Evolutionary conservation across 805 yeast genomes (phyloP), one percentile per base, ranked within the genome.

Genomic region (Phaffomyces thermotolerans): DNA sequence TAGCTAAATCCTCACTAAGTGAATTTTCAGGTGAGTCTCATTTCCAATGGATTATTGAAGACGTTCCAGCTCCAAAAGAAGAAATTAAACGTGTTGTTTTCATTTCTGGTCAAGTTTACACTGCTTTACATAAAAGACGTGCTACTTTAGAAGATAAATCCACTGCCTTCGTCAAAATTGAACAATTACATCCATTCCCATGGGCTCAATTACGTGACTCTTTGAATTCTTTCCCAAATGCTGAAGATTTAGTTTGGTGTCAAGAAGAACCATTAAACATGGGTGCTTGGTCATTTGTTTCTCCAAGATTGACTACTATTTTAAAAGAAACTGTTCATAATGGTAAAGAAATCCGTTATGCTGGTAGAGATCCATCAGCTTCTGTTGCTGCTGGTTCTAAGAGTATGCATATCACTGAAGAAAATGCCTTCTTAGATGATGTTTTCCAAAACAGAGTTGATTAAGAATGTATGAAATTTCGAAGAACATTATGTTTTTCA

Each of bases 191-290:
- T 64, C 99, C 99, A 67, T 93, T 93, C 97, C 99, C 99, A 68
- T 93, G 73, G 70, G 90, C 93, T 44, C 96, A 87, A 72, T 69
- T 93, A 58, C 83, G 87, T 63, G 97, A 91, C 55, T 71, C 87
- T 24, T 70, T 93, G 57, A 73, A 84, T 68, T 64, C 79, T 39
- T 93, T 84, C 74, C 88, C 95, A 59, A 80, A 79, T 65, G 64
- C 83, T 50, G 81, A 84, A 65, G 99, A 93, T 65, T 71, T 93
- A 54, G 95, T 90, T 39, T 93, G 90, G 91, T 84, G 95, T 69
- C 99, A 93, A 74, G 99, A 93, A 72, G 99, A 93, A 76, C 98
- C 98, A 58, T 75, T 93, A 70, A 93, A 93, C 74, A 91, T 91
- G 81, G 99, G 99, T 68, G 72, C 86, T 37, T 89, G 84, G 84